Conservation (phyloP, 495 filamentous ascomycete genomes). For the Podospora anserina region DNA sequence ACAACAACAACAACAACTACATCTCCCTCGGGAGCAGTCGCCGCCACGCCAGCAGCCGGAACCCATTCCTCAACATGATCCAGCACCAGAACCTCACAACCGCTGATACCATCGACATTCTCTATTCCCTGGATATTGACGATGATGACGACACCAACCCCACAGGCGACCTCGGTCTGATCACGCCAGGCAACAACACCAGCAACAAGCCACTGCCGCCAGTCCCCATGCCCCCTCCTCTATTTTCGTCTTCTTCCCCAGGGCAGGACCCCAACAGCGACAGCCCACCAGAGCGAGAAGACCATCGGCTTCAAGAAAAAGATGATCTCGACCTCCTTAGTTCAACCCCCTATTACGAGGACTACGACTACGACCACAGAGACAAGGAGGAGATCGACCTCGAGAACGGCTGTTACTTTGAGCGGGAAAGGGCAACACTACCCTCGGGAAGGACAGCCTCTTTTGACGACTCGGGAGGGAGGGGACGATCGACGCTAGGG, state of each 20-base stretch:
- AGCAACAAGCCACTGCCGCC: neutral
- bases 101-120: neutral
- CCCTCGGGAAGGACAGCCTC: neutral
- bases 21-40: neutral
- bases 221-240: neutral
- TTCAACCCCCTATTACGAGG: neutral
- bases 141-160: neutral
- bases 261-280: neutral
- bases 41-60: slow-evolving; percentile 1
- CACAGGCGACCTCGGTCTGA: neutral
- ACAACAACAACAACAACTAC: neutral
- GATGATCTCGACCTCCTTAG: neutral
- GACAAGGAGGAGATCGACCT: neutral
- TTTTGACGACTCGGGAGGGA: neutral
- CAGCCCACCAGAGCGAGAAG: neutral
- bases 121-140: neutral
- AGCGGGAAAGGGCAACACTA: neutral
- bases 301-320: neutral
- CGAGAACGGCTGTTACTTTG: neutral
- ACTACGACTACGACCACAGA: neutral
- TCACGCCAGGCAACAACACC: neutral
- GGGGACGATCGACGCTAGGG: neutral
- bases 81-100: neutral
- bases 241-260: neutral
- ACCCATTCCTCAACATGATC: neutral